Base-by-base conservation (phyloP, 352 stramenopile species). In the Pythium phragmitis region DNA sequence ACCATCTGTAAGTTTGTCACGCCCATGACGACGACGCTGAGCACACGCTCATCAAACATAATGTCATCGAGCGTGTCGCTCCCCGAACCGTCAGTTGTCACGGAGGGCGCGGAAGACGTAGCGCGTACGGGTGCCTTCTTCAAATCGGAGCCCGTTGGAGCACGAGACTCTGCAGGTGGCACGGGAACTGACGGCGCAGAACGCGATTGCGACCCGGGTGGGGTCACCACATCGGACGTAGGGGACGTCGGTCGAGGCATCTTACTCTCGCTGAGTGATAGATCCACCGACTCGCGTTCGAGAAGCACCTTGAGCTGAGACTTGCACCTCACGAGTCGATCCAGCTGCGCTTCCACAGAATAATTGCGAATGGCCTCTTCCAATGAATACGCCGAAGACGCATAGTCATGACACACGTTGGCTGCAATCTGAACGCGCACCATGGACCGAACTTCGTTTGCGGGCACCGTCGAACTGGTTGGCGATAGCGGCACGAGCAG, bases 1-100 rank as follows among this genome's bases (percentile, higher is more conserved):
- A 23, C 11, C 41, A 90, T 85, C 66, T 85, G 74, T 1, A 91
- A 72, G 56, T 88, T 89, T n/a, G 76, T 81, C 6, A 92, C 86
- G 8, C 83, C 77, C 14, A 93, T 82, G 4, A 95, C 63, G 34
- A 93, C 84, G 17, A 87, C 83, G 28, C 71, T 91, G 17, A 95
- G 56, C 12, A 79, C 71, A 49, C 87, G 88, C 64, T 93, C 82
- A 33, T 90, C 82, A 8, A 62, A 74, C 55, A 87, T 70, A 16
- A 90, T 75, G 49, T 91, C 86, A 28, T 80, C 86, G 7, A 65
- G 76, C 19, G 64, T 72, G 57, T 95, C 84, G 47, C 78, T 89
- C 4, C 51, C 71, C 2, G 81, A 86, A 28, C 90, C 82, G 51
- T 92, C 81, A 2, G 80, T 92, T 26, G 77, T 87, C 34, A 85